Evolutionary conservation across 2,329 filamentous ascomycete genomes (phyloP).

Genomic region (Zymoseptoria tritici): DNA sequence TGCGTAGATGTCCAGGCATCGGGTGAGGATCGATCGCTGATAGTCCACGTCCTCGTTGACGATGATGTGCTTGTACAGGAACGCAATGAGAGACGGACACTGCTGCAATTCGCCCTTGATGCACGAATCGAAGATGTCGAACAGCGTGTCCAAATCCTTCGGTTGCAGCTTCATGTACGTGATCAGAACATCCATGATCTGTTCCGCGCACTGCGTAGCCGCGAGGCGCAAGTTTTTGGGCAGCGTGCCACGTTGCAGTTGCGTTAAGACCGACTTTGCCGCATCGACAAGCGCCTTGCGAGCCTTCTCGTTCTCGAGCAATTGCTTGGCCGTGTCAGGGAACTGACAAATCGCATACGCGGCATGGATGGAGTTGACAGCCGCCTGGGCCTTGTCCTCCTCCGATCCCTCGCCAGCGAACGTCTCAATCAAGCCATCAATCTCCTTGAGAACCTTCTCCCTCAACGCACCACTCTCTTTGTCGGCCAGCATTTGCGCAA

Average conservation of each 20-base stretch:
- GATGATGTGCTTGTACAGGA: conserved; percentile 80
- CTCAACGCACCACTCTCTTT: conserved; percentile 67
- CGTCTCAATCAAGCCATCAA: conserved; percentile 62
- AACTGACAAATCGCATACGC: conserved; percentile 70
- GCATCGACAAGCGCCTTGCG: conserved; percentile 55
- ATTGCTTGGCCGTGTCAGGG: conserved; percentile 59
- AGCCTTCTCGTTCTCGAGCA: conserved; percentile 48
- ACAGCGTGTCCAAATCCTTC: conserved; percentile 62
- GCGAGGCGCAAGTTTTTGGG: conserved; percentile 68
- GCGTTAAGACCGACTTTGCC: conserved; percentile 71
- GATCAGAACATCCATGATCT: conserved; percentile 77
- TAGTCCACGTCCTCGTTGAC: conserved; percentile 77
- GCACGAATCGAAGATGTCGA: conserved; percentile 74
- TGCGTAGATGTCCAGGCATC: conserved; percentile 81
- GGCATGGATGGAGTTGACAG: conserved; percentile 82
- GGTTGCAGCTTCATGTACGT: conserved; percentile 68
- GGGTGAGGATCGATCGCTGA: conserved; percentile 72
- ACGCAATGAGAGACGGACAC: conserved; percentile 67
- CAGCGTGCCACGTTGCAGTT: conserved; percentile 62
- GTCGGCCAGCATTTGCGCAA: conserved; percentile 77
- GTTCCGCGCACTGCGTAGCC: conserved; percentile 81
- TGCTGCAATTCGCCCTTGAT: conserved; percentile 75
- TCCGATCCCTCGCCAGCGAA: conserved; percentile 38
- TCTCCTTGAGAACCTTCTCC: conserved; percentile 64
- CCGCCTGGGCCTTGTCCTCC: conserved; percentile 65